Evolutionary conservation across 1,139 yeast species (phyloP).

Genomic region (Yamadazyma epiphylla): DNA sequence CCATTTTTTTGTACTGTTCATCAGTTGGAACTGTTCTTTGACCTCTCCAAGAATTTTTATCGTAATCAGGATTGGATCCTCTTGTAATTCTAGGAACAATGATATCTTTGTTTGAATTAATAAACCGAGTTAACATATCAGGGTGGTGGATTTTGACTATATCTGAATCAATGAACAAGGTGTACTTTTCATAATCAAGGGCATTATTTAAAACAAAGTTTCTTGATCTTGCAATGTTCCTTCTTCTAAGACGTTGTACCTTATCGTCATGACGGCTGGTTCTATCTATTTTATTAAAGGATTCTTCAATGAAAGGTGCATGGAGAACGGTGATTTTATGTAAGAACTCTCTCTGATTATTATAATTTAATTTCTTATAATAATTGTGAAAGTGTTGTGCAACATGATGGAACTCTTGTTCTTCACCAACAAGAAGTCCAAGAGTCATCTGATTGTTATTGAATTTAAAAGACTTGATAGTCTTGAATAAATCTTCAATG

Average conservation of each 20-base stretch:
- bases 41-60: constrained; percentile 48
- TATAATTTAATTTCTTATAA: constrained; percentile 6
- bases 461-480: constrained; percentile 16
- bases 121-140: constrained; percentile 27
- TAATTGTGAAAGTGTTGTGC: constrained; percentile 14
- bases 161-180: constrained; percentile 46
- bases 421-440: constrained; percentile 26
- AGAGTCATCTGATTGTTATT: constrained; percentile 19
- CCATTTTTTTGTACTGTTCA: constrained; percentile 29
- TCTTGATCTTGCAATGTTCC: constrained; percentile 31
- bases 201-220: constrained; percentile 30
- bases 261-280: constrained; percentile 26
- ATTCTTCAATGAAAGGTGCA: constrained; percentile 31
- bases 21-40: constrained; percentile 31
- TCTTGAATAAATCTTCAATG: constrained; percentile 21
- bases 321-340: constrained; percentile 22
- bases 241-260: constrained; percentile 29
- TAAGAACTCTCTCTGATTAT: constrained; percentile 7
- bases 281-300: constrained; percentile 16
- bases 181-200: constrained; percentile 27
- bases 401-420: constrained; percentile 20
- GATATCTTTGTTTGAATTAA: constrained; percentile 33
- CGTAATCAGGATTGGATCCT: constrained; percentile 30
- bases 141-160: constrained; percentile 25
- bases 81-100: constrained; percentile 37